These are phyloP conservation scores for Mortierella sp. DNA, from an alignment of 371 early-diverging fungal species.

Conservation along the genomic window DNA sequence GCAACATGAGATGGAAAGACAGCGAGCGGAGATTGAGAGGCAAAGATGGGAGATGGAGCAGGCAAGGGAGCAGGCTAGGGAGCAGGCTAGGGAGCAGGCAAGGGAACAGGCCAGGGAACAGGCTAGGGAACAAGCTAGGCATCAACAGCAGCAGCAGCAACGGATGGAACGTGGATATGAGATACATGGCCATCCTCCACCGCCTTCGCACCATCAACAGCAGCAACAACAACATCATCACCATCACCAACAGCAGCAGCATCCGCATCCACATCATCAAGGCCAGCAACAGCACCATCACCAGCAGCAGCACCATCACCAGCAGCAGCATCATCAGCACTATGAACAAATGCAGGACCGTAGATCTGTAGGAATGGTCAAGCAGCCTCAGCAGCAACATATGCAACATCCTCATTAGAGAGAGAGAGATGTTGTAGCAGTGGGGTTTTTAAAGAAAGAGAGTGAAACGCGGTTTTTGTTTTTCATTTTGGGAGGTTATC, in stretches of 20 bases:
- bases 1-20: slow-evolving; percentile 23
- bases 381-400: slow-evolving; percentile 6
- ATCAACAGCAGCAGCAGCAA: slow-evolving; percentile 13
- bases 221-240: slow-evolving; percentile 14
- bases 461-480: no score
- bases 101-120: slow-evolving; percentile 5
- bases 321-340: slow-evolving; percentile 18
- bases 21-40: neutral
- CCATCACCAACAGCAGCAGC: slow-evolving; percentile 7
- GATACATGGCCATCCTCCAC: slow-evolving; percentile 6
- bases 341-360: slow-evolving; percentile 15
- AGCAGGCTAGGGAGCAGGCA: slow-evolving; percentile 2
- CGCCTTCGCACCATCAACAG: slow-evolving; percentile 8
- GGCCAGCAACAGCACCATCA: slow-evolving; percentile 6
- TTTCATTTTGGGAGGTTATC: no score
- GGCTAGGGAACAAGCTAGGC: slow-evolving; percentile 11
- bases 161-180: slow-evolving; percentile 1
- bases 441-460: no score
- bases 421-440: no score
- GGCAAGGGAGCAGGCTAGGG: neutral
- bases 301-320: slow-evolving; percentile 8
- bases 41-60: slow-evolving; percentile 35
- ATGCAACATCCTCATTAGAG: slow-evolving; percentile 9
- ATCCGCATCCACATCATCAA: slow-evolving; percentile 12
- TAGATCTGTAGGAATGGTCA: neutral